Percentiles rank a stretch among this genome's conserved stretches.
phyloP scores from a whole-genome alignment of 2,329 filamentous ascomycete species.

The Phoma sp. region DNA sequence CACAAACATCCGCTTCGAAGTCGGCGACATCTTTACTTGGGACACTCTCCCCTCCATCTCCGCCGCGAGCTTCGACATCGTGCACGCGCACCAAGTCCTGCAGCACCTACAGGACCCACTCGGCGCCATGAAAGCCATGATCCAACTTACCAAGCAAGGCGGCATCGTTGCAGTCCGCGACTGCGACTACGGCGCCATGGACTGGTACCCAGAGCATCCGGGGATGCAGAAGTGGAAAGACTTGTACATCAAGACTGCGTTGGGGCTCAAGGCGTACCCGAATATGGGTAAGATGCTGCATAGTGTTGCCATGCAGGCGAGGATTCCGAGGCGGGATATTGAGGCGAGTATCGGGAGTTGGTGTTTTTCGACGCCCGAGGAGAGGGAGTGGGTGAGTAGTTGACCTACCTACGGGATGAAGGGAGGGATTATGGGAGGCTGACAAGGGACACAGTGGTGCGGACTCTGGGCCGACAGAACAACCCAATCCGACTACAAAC shows the following conservation, averaged over 20 bases:
- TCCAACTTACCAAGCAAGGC: constrained; percentile 58
- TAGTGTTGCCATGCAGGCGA: constrained; percentile 49
- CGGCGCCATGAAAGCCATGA: constrained; percentile 59
- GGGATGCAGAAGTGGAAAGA: constrained; percentile 46
- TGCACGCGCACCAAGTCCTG: constrained; percentile 64
- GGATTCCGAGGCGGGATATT: constrained; percentile 47
- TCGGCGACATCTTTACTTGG: constrained; percentile 52
- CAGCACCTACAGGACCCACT: constrained; percentile 62
- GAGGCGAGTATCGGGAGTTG: constrained; percentile 50
- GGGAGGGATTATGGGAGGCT: background rate
- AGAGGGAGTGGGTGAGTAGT: constrained; percentile 35
- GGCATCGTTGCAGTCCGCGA: constrained; percentile 59
- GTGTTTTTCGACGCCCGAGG: constrained; percentile 50
- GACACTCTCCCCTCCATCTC: constrained; percentile 46
- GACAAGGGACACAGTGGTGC: constrained; percentile 41
- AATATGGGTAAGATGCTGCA: constrained; percentile 45
- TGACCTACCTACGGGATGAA: background rate
- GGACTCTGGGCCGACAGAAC: constrained; percentile 48
- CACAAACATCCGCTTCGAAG: constrained; percentile 49
- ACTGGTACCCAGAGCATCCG: constrained; percentile 48
- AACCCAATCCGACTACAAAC: constrained; percentile 43
- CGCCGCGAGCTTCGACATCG: constrained; percentile 59
- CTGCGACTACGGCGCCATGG: constrained; percentile 42
- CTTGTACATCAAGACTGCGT: constrained; percentile 42
- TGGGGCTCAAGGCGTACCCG: constrained; percentile 40